Percentiles rank a stretch among this genome's conserved stretches.
Conservation (phyloP, 257 asterid genomes). For the Agastache rugosa region DNA sequence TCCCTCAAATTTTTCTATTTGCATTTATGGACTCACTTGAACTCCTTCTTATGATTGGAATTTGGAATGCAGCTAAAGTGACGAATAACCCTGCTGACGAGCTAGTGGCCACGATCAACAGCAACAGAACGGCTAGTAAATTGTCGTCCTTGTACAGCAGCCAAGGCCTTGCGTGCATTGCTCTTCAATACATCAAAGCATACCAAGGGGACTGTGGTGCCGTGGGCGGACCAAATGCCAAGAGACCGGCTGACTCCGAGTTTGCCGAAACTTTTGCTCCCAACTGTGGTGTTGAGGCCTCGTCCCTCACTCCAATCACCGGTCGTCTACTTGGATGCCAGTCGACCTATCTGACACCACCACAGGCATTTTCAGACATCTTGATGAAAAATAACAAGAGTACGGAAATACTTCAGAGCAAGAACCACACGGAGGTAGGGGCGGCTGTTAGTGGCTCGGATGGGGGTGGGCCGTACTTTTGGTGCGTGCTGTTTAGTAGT, state of each 20-base stretch:
- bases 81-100: slow-evolving; percentile 91
- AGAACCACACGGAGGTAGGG: slow-evolving; percentile 89
- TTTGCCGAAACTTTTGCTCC: slow-evolving; percentile 85
- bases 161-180: slow-evolving; percentile 86
- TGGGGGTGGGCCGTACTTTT: slow-evolving; percentile 79
- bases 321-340: slow-evolving; percentile 91
- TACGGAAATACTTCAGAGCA: slow-evolving; percentile 62
- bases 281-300: slow-evolving; percentile 62
- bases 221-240: slow-evolving; percentile 78
- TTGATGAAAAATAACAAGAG: slow-evolving; percentile 65
- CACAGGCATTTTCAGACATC: slow-evolving; percentile 64
- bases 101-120: slow-evolving; percentile 59
- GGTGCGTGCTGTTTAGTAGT: slow-evolving; percentile 86
- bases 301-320: slow-evolving; percentile 68
- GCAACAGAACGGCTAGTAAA: slow-evolving; percentile 73
- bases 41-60: slow-evolving; percentile 24
- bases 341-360: slow-evolving; percentile 63
- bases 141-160: slow-evolving; percentile 71
- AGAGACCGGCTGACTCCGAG: slow-evolving; percentile 67
- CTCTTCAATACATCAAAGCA: slow-evolving; percentile 90
- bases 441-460: slow-evolving; percentile 86
- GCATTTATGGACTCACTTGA: slow-evolving; percentile 9
- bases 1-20: background rate
- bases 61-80: slow-evolving; percentile 59
- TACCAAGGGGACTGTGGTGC: slow-evolving; percentile 76